Percentiles rank a stretch among this genome's conserved stretches.
Conservation (phyloP, 805 yeast genomes). For the Sugiyamaella lignohabitans region DNA sequence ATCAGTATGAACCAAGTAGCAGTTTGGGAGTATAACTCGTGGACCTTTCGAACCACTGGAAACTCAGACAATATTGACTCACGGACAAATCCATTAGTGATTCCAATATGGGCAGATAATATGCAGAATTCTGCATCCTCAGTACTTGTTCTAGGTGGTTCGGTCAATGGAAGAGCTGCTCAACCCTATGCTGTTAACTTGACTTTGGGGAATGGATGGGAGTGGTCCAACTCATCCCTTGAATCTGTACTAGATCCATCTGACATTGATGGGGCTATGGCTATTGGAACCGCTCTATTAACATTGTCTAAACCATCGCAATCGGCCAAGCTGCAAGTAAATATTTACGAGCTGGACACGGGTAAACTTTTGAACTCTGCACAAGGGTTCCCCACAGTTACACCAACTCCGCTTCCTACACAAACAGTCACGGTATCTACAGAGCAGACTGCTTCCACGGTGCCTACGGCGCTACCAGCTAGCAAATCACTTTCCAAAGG, state of each 20-base stretch:
- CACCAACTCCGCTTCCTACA: conserved; percentile 14
- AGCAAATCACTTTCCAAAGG: conserved; percentile 28
- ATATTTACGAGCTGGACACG: conserved; percentile 8
- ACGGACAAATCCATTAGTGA: conserved; percentile 44
- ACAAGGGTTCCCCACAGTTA: conserved; percentile 10
- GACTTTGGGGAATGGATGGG: conserved; percentile 37
- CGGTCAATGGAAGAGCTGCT: conserved; percentile 34
- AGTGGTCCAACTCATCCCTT: conserved; percentile 31
- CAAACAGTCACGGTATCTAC: conserved; percentile 8
- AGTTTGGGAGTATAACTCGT: conserved; percentile 59
- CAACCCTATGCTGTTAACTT: conserved; percentile 41
- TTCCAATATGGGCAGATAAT: conserved; percentile 45
- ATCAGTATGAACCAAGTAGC: conserved; percentile 68
- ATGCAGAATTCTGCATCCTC: conserved; percentile 1
- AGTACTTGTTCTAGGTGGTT: conserved; percentile 56
- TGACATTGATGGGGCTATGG: conserved; percentile 14
- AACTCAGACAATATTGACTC: conserved; percentile 41
- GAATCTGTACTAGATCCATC: conserved; percentile 4
- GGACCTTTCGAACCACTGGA: conserved; percentile 48
- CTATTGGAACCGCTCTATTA: conserved; percentile 22
- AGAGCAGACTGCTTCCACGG: conserved; percentile 14
- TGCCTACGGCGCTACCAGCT: conserved; percentile 10
- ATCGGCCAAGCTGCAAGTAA: conserved; percentile 2
- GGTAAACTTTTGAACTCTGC: conserved; percentile 6
- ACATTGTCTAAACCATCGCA: conserved; percentile 1